Evolutionary conservation across 805 yeast genomes (phyloP).

Genomic region (Kodamaea kaohsiungensis): DNA sequence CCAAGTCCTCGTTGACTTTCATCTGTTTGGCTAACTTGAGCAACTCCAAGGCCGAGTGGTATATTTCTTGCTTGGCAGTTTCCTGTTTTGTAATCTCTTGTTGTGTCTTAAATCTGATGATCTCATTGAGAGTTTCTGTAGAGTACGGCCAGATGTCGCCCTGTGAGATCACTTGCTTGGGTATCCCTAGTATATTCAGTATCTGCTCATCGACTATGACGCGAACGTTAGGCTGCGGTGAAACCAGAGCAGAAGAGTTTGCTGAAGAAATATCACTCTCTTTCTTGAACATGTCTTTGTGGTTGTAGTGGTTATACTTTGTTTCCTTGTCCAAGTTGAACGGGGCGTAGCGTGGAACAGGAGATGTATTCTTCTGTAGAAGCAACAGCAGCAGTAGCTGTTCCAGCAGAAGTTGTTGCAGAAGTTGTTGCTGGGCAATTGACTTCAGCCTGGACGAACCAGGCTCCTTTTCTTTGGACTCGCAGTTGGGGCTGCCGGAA

Average conservation of each 20-base stretch:
- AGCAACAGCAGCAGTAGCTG: not conserved
- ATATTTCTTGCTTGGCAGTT: constrained; percentile 30
- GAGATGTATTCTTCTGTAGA: constrained; percentile 2
- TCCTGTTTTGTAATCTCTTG: constrained; percentile 47
- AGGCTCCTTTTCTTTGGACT: constrained; percentile 1
- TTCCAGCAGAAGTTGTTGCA: too few species aligned
- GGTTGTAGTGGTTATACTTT: constrained; percentile 8
- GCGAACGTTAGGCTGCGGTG: constrained; percentile 7
- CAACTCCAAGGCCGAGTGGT: constrained; percentile 36
- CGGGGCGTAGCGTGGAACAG: constrained; percentile 9
- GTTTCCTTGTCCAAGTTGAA: constrained; percentile 7
- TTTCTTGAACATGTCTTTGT: not conserved
- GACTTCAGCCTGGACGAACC: not conserved
- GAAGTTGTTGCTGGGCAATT: not conserved
- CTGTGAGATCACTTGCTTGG: constrained; percentile 13
- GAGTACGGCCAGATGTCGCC: constrained; percentile 31
- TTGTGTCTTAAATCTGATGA: constrained; percentile 38
- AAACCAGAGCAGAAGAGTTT: constrained; percentile 3
- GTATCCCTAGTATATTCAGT: constrained; percentile 24
- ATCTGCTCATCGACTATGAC: constrained; percentile 3
- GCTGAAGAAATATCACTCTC: not conserved
- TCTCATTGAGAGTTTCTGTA: constrained; percentile 35
- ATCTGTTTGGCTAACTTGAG: constrained; percentile 32
- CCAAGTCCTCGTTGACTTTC: constrained; percentile 35
- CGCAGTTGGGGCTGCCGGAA: constrained; percentile 2